Percentiles rank a stretch among this genome's conserved stretches.
phyloP scores from a whole-genome alignment of 371 early-diverging fungal species.

The Apophysomyces sp. region DNA sequence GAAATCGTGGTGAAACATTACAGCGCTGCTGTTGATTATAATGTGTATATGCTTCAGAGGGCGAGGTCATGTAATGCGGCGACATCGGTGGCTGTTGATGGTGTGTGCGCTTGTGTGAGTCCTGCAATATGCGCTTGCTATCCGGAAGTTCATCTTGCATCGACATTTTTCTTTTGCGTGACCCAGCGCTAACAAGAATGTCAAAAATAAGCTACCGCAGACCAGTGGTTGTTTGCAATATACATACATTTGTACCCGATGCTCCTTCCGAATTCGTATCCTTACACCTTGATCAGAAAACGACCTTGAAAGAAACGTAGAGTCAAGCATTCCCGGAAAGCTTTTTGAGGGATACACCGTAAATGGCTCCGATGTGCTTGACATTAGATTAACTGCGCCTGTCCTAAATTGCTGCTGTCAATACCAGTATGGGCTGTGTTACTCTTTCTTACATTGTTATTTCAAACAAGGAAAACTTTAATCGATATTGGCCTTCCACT shows the following conservation, averaged over 20 bases:
- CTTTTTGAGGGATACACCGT: constrained; percentile 86
- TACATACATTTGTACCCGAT: constrained; percentile 40
- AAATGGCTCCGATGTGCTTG: constrained; percentile 58
- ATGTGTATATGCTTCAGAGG: not conserved
- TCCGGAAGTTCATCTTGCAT: not conserved
- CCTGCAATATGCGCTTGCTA: not conserved
- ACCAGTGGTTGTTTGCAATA: not conserved
- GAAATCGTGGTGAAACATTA: not conserved
- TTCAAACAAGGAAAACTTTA: constrained; percentile 90
- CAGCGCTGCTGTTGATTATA: not conserved
- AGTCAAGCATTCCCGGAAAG: constrained; percentile 87
- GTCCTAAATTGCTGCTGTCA: constrained; percentile 1
- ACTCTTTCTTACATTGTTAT: constrained; percentile 57
- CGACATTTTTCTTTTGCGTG: constrained; percentile 32
- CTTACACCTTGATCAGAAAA: constrained; percentile 55
- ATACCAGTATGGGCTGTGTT: not conserved
- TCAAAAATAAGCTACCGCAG: not conserved
- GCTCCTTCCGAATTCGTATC: constrained; percentile 53
- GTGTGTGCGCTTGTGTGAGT: not conserved
- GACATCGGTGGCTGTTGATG: not conserved
- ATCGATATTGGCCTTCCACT: constrained; percentile 83
- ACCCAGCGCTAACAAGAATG: not conserved
- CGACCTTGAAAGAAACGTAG: constrained; percentile 49
- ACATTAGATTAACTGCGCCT: constrained; percentile 26
- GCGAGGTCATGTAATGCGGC: not conserved